These are phyloP conservation scores for Omphalotus guepiniiformis DNA, from an alignment of 768 basidiomycete species.

Conservation along the genomic window DNA sequence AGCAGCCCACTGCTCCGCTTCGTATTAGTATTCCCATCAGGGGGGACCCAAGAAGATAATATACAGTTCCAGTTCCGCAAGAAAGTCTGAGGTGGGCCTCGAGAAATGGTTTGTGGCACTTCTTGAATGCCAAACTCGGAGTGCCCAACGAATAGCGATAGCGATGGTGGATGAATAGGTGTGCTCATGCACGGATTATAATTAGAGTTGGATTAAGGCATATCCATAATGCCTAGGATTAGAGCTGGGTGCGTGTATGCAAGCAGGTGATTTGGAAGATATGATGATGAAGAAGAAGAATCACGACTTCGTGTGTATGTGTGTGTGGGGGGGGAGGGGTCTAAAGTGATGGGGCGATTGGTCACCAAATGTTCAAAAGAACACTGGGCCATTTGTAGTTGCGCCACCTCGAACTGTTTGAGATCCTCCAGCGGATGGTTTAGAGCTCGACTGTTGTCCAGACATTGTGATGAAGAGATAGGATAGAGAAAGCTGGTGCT, in stretches of 20 bases:
- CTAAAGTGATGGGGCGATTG: conserved; percentile 9
- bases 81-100: too few relatives aligned
- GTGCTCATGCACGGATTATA: too few relatives aligned
- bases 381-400: conserved; percentile 47
- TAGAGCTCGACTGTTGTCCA: conserved; percentile 10
- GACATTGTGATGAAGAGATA: conserved; percentile 17
- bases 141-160: too few relatives aligned
- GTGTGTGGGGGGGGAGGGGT: conserved; percentile 8
- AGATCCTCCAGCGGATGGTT: conserved; percentile 19
- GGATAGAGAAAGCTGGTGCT: conserved; percentile 5
- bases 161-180: too few relatives aligned
- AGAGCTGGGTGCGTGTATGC: neutral
- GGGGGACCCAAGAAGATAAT: too few relatives aligned
- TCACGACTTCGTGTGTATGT: conserved; percentile 1
- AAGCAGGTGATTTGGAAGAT: neutral
- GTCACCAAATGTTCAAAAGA: conserved; percentile 43
- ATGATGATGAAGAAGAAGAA: neutral
- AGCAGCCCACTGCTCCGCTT: too few relatives aligned
- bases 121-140: too few relatives aligned
- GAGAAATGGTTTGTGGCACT: too few relatives aligned
- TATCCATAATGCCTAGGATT: too few relatives aligned
- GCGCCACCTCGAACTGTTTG: conserved; percentile 47
- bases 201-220: too few relatives aligned
- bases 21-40: too few relatives aligned
- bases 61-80: too few relatives aligned